Percentiles rank a stretch among this genome's conserved stretches.
These are phyloP conservation scores for Marsdenia floribunda DNA, from an alignment of 257 asterid genomes.

Conservation along the genomic window DNA sequence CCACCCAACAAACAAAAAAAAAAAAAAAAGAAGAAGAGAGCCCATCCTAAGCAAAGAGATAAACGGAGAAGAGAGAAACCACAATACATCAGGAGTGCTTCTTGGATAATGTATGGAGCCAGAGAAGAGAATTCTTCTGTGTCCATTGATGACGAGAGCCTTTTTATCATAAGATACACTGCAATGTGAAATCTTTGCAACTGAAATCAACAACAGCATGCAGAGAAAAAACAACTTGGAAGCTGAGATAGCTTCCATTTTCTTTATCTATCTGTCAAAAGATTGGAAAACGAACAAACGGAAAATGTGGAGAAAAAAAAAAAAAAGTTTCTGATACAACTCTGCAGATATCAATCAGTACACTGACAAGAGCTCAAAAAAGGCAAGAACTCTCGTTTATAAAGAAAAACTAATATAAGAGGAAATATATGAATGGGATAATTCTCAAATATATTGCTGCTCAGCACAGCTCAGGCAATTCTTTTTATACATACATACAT, in stretches of 20 bases:
- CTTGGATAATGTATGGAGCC: constrained; percentile 98
- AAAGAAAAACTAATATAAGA: neutral
- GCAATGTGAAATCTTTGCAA: constrained; percentile 35
- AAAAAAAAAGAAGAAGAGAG: neutral
- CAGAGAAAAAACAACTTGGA: constrained; percentile 37
- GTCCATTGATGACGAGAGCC: constrained; percentile 72
- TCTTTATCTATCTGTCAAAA: neutral
- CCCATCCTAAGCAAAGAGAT: neutral
- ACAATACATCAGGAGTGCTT: constrained; percentile 79
- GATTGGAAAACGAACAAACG: neutral
- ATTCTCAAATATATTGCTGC: neutral
- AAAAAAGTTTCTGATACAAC: constrained; percentile 4
- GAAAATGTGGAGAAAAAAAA: neutral
- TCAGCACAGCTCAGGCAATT: no score
- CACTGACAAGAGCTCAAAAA: constrained; percentile 20
- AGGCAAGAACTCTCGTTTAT: neutral
- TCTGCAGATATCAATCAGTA: constrained; percentile 15
- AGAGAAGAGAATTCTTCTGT: constrained; percentile 66
- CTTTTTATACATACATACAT: no score
- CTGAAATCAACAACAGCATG: constrained; percentile 34
- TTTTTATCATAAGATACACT: constrained; percentile 74
- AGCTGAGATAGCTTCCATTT: constrained; percentile 51
- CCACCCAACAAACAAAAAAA: neutral
- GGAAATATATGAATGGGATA: neutral
- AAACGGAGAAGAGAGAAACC: neutral